These are phyloP conservation scores for Cerrena zonata DNA, from an alignment of 1,284 basidiomycete species.

Conservation along the genomic window DNA sequence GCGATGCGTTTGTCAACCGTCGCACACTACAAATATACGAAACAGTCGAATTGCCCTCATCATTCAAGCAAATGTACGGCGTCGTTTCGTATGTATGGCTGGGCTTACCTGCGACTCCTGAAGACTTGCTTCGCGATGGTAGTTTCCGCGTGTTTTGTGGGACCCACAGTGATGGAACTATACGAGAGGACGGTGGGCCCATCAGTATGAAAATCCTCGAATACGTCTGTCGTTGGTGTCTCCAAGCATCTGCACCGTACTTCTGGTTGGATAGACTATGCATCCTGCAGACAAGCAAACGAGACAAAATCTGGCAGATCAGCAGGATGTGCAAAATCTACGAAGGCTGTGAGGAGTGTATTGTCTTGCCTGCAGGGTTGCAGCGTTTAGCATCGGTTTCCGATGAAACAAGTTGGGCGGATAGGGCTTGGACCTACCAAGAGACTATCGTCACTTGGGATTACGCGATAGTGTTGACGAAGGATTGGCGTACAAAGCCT, in stretches of 20 bases:
- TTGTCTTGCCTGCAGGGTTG: slow-evolving; percentile 15
- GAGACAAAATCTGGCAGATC: slow-evolving; percentile 13
- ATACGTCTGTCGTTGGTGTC: slow-evolving; percentile 6
- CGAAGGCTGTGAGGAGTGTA: slow-evolving; percentile 6
- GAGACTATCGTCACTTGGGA: slow-evolving; percentile 9
- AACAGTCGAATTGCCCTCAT: not conserved
- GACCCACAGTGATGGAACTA: not conserved
- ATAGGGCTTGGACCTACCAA: slow-evolving; percentile 17
- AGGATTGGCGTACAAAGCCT: not conserved
- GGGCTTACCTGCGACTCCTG: not conserved
- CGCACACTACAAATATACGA: not conserved
- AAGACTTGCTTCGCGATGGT: not conserved
- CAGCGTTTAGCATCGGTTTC: slow-evolving; percentile 12
- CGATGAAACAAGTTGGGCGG: slow-evolving; percentile 16
- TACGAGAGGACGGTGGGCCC: slow-evolving; percentile 15
- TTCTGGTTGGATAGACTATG: slow-evolving; percentile 16
- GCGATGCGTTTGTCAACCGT: not conserved
- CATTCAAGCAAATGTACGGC: not conserved
- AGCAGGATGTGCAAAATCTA: slow-evolving; percentile 8
- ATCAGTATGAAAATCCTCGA: slow-evolving; percentile 15
- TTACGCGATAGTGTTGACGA: not conserved
- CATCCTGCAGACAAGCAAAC: slow-evolving; percentile 6
- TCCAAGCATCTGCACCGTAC: slow-evolving; percentile 1
- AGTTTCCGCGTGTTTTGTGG: slow-evolving; percentile 9
- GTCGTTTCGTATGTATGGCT: slow-evolving; percentile 9